Percentiles rank a stretch among this genome's conserved stretches.
Evolutionary conservation across 1,284 basidiomycete genomes (phyloP).

Genomic region (Phellopilus nigrolimitatus): DNA sequence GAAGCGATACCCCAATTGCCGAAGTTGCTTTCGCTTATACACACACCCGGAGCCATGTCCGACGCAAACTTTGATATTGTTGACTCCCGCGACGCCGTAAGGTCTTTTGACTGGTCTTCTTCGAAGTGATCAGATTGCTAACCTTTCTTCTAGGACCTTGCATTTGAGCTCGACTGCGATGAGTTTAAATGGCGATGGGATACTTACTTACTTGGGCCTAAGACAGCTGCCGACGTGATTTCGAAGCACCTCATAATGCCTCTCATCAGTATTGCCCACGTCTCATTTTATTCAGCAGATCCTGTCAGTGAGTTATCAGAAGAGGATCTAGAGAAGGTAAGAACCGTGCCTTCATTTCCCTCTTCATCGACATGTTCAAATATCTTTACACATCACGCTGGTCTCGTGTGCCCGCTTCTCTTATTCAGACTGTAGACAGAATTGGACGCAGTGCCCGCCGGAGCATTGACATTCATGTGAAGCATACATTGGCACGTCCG

Average conservation of each 20-base stretch:
- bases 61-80: constrained; percentile 55
- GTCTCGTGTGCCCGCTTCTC: constrained; percentile 8
- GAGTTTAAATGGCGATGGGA: constrained; percentile 76
- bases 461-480: constrained; percentile 63
- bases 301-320: constrained; percentile 48
- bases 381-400: too few species aligned
- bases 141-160: constrained; percentile 48
- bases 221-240: constrained; percentile 59
- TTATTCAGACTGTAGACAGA: constrained; percentile 57
- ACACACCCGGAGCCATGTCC: constrained; percentile 52
- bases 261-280: constrained; percentile 61
- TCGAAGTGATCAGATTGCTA: background rate
- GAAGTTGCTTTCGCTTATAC: constrained; percentile 44
- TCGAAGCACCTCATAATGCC: constrained; percentile 73
- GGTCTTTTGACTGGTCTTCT: constrained; percentile 23
- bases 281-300: constrained; percentile 59
- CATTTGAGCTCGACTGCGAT: constrained; percentile 53
- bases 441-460: constrained; percentile 61
- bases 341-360: background rate
- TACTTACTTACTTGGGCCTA: constrained; percentile 56
- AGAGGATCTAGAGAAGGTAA: constrained; percentile 61
- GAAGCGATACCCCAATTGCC: constrained; percentile 55
- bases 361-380: constrained; percentile 1
- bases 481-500: constrained; percentile 62
- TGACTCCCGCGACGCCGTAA: constrained; percentile 56